A percentile compares a stretch with the other conserved stretches of the same genome.
Evolutionary conservation across 1,139 yeast species (phyloP).

Genomic region (Geotrichum phurueaensis): DNA sequence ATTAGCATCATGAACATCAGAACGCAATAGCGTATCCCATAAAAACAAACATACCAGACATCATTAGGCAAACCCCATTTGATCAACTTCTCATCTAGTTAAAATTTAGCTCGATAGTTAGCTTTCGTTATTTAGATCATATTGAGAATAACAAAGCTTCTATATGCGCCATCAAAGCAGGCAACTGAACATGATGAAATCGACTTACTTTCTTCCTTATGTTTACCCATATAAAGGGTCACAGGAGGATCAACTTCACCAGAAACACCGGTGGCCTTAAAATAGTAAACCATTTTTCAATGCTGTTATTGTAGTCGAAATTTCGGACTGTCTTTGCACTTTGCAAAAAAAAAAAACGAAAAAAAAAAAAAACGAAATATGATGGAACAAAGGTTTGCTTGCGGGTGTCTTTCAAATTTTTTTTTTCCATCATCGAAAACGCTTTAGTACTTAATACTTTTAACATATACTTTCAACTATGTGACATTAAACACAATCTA

Average conservation of each 20-base stretch:
- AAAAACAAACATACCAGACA: conserved; percentile 46
- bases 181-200: background rate
- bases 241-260: conserved; percentile 32
- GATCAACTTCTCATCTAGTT: conserved; percentile 55
- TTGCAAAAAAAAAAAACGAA: background rate
- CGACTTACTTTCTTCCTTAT: conserved; percentile 55
- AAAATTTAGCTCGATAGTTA: background rate
- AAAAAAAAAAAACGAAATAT: background rate
- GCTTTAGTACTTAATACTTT: background rate
- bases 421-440: background rate
- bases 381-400: background rate
- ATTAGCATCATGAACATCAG: background rate
- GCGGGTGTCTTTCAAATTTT: background rate
- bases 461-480: too few species aligned
- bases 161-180: background rate
- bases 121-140: background rate
- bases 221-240: conserved; percentile 64
- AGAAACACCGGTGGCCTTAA: conserved; percentile 43
- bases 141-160: background rate
- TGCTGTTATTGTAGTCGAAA: background rate
- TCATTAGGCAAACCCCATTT: conserved; percentile 64
- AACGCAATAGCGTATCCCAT: background rate
- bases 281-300: conserved; percentile 52
- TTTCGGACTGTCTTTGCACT: background rate
- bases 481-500: too few species aligned